Base-by-base conservation (phyloP, 805 yeast genomes). In the Yarrowia sp. region DNA sequence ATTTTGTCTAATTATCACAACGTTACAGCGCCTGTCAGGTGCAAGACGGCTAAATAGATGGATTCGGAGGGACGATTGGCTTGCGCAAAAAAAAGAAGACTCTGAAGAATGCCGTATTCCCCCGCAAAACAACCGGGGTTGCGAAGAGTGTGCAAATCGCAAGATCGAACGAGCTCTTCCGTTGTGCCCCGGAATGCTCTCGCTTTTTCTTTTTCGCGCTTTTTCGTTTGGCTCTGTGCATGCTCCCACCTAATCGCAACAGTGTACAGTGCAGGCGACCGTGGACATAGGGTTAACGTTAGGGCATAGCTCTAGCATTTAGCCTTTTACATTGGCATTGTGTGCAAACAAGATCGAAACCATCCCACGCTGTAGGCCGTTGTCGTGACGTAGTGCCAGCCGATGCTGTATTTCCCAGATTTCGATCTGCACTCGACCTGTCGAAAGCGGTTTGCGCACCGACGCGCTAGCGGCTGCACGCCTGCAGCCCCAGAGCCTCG, bases 341-440 rank as follows among this genome's bases (percentile, higher is more conserved):
- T 49, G 38, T 32, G 58, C 41, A 49, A 49, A 49, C 41, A 33
- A 32, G 41, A 33, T 35, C 41, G 41, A 49, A 49, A 47, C 56
- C 27, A 47, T 31, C 7, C 9, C 14, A 32, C 49, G 25, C 51
- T 44, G 51, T 44, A 44, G 35, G n/a, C 51, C 24, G 51, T 29
- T 38, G n/a, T n/a, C 8, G 51, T 32, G 35, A 19, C 38, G 27
- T 29, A 46, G 36, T 19, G 38, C 22, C n/a, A n/a, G n/a, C n/a
- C n/a, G n/a, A n/a, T n/a, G n/a, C n/a, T n/a, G n/a, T n/a, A n/a
- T n/a, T n/a, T n/a, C n/a, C n/a, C n/a, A n/a, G n/a, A n/a, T n/a
- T n/a, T n/a, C n/a, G n/a, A n/a, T n/a, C n/a, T n/a, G n/a, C n/a
- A n/a, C n/a, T n/a, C n/a, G n/a, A n/a, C n/a, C n/a, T n/a, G n/a